Conservation (phyloP, 78 protist species). For the Salpingoeca rosetta region DNA sequence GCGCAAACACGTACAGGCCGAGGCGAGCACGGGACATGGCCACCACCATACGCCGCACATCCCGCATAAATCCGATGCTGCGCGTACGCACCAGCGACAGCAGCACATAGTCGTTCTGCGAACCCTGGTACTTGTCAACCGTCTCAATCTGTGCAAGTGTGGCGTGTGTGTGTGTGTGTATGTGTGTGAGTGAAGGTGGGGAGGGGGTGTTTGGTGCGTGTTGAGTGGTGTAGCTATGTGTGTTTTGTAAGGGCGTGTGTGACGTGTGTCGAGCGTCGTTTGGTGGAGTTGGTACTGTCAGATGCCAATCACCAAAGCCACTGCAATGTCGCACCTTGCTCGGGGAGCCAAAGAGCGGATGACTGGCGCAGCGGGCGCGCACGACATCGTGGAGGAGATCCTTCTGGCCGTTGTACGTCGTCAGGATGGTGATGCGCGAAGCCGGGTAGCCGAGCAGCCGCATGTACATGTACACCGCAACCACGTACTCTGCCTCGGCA, state of each 20-base stretch:
- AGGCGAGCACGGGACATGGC: constrained; percentile 91
- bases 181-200: no score
- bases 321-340: no score
- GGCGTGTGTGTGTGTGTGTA: no score
- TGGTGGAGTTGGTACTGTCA: no score
- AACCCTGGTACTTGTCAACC: constrained; percentile 91
- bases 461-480: constrained; percentile 82
- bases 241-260: no score
- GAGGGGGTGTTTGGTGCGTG: neutral
- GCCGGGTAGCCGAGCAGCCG: constrained; percentile 78
- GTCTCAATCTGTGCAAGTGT: constrained; percentile 73
- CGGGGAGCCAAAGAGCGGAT: constrained; percentile 11
- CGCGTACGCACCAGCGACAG: constrained; percentile 88
- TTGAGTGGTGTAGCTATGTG: neutral
- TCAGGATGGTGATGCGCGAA: constrained; percentile 64
- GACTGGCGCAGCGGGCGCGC: constrained; percentile 5
- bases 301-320: no score
- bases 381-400: constrained; percentile 38
- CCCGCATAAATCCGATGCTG: constrained; percentile 80
- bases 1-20: constrained; percentile 84
- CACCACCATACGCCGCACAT: constrained; percentile 68
- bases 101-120: constrained; percentile 84
- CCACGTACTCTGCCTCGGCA: constrained; percentile 90
- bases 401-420: constrained; percentile 93
- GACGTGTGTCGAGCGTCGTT: no score